Base-by-base conservation (phyloP, 2,329 filamentous ascomycete genomes). In the Allantophomopsis cytisporea region DNA sequence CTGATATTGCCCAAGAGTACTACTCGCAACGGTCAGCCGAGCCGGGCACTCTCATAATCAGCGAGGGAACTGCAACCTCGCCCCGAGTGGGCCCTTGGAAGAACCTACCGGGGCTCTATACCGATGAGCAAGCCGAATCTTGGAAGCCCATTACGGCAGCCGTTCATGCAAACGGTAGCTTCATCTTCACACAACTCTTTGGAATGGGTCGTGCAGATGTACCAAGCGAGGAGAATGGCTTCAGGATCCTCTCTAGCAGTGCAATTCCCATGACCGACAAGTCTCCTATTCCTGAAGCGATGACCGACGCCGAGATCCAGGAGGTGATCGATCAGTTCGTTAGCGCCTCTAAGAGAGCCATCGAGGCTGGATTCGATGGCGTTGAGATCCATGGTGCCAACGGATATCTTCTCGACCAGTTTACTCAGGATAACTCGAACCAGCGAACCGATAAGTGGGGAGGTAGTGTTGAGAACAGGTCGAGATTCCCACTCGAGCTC, bases 81-180 rank as follows among this genome's bases (percentile, higher is more conserved):
- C 47, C 56, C 5, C 60, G 61, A 45, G 63, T 58, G 32, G 64
- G 65, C 36, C 63, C 65, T 21, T 65, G 62, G 46, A 46, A 59
- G 21, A 64, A 68, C 45, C 60, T 66, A 4, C 72, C 73, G 0
- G 69, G 68, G 2, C 65, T 76, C 47, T 74, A 62, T 50, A 66
- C 51, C 37, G 54, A 61, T 2, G 60, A 58, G 21, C 71, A 74
- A 47, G 59, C 71, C 37, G 61, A 60, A 2, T 67, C 61, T 1
- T 78, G 73, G 73, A 68, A 65, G 42, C 57, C 62, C 39, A 59
- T 78, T 35, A 71, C 68, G 1, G 62, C 68, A 40, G 68, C 64
- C 2, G 71, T 78, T 5, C 72, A 78, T 54, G 60, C 60, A 31
- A 72, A 73, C 49, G 69, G 68, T 21, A 64, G 61, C 31, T 65